These are phyloP conservation scores for Stylosanthes scabra DNA, from an alignment of 331 rosid species.

Conservation along the genomic window DNA sequence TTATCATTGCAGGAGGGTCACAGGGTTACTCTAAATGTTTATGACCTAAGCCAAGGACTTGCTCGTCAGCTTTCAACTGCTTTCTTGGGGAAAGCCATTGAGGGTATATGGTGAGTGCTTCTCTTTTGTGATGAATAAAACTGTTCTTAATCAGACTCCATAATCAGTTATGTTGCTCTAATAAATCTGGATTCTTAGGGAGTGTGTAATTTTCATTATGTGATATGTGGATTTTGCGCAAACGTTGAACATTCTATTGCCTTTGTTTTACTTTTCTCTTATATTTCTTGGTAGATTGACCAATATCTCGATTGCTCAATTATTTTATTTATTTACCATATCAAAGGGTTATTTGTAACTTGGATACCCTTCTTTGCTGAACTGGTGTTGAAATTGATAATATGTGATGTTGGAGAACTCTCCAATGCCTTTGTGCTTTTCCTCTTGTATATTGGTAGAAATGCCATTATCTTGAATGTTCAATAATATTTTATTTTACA, in stretches of 20 bases:
- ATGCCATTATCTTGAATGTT: background rate
- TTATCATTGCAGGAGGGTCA: constrained; percentile 74
- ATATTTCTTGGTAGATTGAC: too few species aligned
- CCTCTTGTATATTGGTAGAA: background rate
- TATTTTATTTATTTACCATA: too few species aligned
- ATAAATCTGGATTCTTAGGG: background rate
- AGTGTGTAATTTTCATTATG: background rate
- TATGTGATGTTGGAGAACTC: too few species aligned
- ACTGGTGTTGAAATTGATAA: too few species aligned
- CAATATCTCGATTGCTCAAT: too few species aligned
- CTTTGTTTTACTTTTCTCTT: too few species aligned
- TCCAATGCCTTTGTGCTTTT: background rate
- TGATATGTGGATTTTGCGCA: background rate
- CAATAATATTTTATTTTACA: background rate
- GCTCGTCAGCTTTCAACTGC: constrained; percentile 74
- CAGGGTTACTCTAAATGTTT: constrained; percentile 75
- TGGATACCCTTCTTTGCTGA: background rate
- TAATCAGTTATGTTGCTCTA: background rate
- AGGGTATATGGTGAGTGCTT: constrained; percentile 80
- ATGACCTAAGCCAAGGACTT: constrained; percentile 89
- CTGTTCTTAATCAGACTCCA: background rate
- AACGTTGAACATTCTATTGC: too few species aligned
- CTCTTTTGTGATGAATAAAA: background rate
- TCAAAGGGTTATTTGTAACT: background rate
- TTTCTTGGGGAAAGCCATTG: constrained; percentile 85